Base-by-base conservation (phyloP, 495 filamentous ascomycete genomes). In the Astrocystis sublimbata region DNA sequence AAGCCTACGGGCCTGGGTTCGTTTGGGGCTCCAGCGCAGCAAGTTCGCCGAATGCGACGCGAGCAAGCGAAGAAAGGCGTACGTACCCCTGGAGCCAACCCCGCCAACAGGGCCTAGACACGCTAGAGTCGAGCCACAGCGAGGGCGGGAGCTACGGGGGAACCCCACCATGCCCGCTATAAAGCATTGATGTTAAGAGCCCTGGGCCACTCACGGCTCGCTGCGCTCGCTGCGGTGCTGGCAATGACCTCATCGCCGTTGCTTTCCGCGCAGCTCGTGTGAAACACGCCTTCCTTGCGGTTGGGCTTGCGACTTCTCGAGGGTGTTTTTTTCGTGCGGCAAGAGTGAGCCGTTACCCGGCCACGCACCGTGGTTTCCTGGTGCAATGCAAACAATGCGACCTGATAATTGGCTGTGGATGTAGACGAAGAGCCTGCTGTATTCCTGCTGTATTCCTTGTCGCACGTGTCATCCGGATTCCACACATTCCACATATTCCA, bases 161-260 rank as follows among this genome's bases (percentile, higher is more conserved):
- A 3, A 4, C 13, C 21, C 56, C 56, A 46, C 28, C 31, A 1
- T 36, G 42, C 41, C 30, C 43, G 56, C 43, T 59, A 49, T 59
- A 59, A 49, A n/a, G 19, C 23, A 26, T 33, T 30, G 43, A 28
- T 50, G 19, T 50, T 38, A 19, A 28, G 6, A 43, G 30, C 21
- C 9, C 21, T 21, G 45, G 43, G n/a, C 42, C 42, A 59, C 56
- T 59, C 42, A 50, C 28, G 30, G 13, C 26, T 23, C 28, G 21
- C 40, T 21, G 40, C n/a, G n/a, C n/a, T n/a, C n/a, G n/a, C n/a
- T n/a, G n/a, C n/a, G 6, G 17, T 17, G 6, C 31, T 6, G 40
- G 4, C 42, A 9, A 59, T 59, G 56, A 59, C 56, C 43, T 59
- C 56, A 59, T 59, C 33, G 54, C 31, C 28, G 30, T 21, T n/a